Base-by-base conservation (phyloP, 768 basidiomycete genomes). In the Pisolithus sp. region DNA sequence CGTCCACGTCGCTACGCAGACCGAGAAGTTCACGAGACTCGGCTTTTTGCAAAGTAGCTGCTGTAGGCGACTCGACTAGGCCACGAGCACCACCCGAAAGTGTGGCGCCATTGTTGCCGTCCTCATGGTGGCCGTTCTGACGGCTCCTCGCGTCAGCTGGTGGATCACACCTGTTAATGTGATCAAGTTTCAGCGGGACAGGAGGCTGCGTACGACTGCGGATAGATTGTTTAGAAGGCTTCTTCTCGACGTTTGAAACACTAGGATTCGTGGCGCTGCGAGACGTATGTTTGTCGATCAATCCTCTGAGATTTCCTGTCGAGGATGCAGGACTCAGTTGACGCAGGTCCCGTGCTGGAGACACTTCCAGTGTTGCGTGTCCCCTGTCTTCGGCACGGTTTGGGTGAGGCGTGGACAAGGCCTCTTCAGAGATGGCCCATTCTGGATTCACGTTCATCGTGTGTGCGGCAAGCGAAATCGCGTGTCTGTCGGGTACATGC, bases 401-500 rank as follows among this genome's bases (percentile, higher is more conserved):
- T 1, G 57, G 57, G 3, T 64, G 66, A 28, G 66, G 68, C 0
- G 68, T 69, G 31, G 59, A 57, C 8, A 68, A 57, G 7, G 55
- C 54, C 7, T 69, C 66, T 31, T 68, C 66, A 8, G 53, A 34
- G 5, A 56, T 17, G 4, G 39, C 9, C 46, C 46, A 21, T 8
- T 37, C 20, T 1, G 43, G 53, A 49, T 59, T 53, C 52, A 64
- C 66, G 56, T 60, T 53, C 4, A 60, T 46, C 0, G 66, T 53
- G 38, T 68, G 66, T 4, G 66, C 66, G 5, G 68, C 68, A 53
- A 68, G 62, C 20, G 66, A 68, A 31, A 68, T 49, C 51, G 65
- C 68, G 53, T 68, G 68, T 48, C 66, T 58, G n/a, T 68, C 57
- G 7, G 43, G 66, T 20, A 69, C 59, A 31, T 59, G 51, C 23